These are phyloP conservation scores for Verticillium zaregamsianum DNA, from an alignment of 2,329 filamentous ascomycete species.

Conservation along the genomic window DNA sequence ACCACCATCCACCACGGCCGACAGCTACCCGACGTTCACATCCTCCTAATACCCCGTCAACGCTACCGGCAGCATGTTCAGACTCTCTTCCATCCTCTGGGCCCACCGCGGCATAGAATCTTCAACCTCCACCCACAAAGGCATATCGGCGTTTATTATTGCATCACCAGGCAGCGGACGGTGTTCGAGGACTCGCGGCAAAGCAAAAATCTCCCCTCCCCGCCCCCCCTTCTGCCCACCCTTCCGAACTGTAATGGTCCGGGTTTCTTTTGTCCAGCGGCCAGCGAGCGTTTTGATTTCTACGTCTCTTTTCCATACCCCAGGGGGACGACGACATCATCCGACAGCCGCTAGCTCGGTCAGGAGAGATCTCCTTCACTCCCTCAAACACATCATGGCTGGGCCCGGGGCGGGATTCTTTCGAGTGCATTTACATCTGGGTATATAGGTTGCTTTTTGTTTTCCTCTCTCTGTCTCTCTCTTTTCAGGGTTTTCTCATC, in stretches of 20 bases:
- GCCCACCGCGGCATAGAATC: conserved; percentile 18
- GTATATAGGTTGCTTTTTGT: conserved; percentile 43
- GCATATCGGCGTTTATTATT: conserved; percentile 22
- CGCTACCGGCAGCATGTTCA: conserved; percentile 37
- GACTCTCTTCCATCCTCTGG: conserved; percentile 9
- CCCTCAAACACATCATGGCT: conserved; percentile 48
- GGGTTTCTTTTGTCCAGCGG: conserved; percentile 23
- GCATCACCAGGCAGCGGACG: conserved; percentile 33
- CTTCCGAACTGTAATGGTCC: not conserved
- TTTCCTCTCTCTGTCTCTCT: conserved; percentile 21
- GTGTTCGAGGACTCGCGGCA: conserved; percentile 33
- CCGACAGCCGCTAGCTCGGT: conserved; percentile 44
- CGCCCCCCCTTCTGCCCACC: not conserved
- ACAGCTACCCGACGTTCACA: conserved; percentile 31
- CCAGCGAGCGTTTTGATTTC: conserved; percentile 42
- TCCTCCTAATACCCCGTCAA: conserved; percentile 24
- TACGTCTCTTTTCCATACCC: conserved; percentile 28
- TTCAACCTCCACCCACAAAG: conserved; percentile 18
- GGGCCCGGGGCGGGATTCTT: conserved; percentile 45
- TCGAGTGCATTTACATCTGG: conserved; percentile 50
- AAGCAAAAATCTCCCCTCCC: conserved; percentile 26
- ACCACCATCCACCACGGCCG: conserved; percentile 45
- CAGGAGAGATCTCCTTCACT: conserved; percentile 30
- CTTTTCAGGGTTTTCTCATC: conserved; percentile 21
- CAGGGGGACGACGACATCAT: not conserved